Evolutionary conservation across 2,329 filamentous ascomycete species (phyloP).

Genomic region (Calonectria pseudoturangicola): DNA sequence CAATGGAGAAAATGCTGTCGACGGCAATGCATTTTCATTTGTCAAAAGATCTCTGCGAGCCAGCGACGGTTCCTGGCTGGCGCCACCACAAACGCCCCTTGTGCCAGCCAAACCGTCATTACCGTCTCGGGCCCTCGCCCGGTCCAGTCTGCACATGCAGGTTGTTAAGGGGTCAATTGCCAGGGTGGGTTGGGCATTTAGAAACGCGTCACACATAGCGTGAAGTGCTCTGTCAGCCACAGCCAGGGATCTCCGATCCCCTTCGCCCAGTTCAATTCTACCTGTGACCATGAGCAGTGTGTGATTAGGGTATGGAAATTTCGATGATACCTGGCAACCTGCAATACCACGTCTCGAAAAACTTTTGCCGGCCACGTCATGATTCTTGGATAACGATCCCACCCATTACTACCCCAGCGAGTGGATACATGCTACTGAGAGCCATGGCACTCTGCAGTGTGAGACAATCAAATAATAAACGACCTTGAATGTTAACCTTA

Average conservation of each 20-base stretch:
- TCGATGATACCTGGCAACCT: not conserved
- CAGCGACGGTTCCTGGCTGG: constrained; percentile 6
- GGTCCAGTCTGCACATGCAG: not conserved
- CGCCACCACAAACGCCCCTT: constrained; percentile 18
- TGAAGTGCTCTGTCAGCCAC: not conserved
- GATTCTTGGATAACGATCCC: not conserved
- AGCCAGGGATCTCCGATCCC: constrained; percentile 2
- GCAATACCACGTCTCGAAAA: not conserved
- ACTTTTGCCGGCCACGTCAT: not conserved
- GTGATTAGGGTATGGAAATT: not conserved
- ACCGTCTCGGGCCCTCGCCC: constrained; percentile 6
- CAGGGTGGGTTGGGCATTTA: not conserved
- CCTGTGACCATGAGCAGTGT: not conserved
- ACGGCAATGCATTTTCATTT: not conserved
- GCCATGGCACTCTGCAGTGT: no score
- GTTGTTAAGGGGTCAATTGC: constrained; percentile 17
- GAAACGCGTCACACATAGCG: constrained; percentile 4
- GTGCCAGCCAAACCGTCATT: constrained; percentile 12
- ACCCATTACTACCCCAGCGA: not conserved
- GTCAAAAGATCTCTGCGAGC: constrained; percentile 6
- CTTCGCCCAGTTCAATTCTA: constrained; percentile 12
- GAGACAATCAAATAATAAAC: no score
- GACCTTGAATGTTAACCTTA: no score
- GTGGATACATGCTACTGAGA: no score
- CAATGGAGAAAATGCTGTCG: constrained; percentile 10